Base-by-base conservation (phyloP, 2,329 filamentous ascomycete genomes). In the Stachybotrys echinatus region DNA sequence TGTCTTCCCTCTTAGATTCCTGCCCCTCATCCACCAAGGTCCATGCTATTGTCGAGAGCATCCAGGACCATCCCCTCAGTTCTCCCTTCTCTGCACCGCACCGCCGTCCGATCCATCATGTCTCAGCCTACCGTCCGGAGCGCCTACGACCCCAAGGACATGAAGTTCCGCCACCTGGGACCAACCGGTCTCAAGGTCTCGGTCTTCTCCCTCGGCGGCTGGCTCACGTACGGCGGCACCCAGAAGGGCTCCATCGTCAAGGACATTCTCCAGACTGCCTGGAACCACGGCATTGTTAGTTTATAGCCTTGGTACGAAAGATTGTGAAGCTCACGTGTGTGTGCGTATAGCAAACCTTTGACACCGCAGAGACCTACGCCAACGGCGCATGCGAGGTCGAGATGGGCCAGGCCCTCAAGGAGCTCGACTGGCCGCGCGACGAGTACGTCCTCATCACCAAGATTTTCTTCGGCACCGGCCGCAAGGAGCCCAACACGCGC, bases 361-460 rank as follows among this genome's bases (percentile, higher is more conserved):
- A 83, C 57, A 77, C 73, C 18, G 80, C 80, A 3, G 80, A 84
- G 62, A 68, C 52, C 48, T 84, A 83, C 60, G 71, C 77, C 55
- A 79, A 73, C 18, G 83, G 83, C 51, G 73, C 83, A 57, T 83
- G 77, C 23, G 83, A 87, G 64, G 68, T 83, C 23, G 80, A 80
- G 56, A 85, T 83, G 74, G 81, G 81, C 20, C 66, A 76, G 53
- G 79, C 79, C 6, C 75, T 84, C 58, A 77, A 76, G 65, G 75
- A 80, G 55, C 79, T 74, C 44, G 73, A 69, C 51, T 84, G 80
- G 79, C 80, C 78, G 53, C 71, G 80, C 42, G 80, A 79, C 58
- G 80, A 84, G 55, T 71, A 81, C 37, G 79, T 84, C 37, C 74
- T 84, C 53, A 76, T 71, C 23, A 84, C 42, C 31, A 61, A 61